Evolutionary conservation across 176 grass and related monocot genomes (phyloP), one percentile per base, ranked within the genome.

Genomic region (Hyparrhenia diplandra): DNA sequence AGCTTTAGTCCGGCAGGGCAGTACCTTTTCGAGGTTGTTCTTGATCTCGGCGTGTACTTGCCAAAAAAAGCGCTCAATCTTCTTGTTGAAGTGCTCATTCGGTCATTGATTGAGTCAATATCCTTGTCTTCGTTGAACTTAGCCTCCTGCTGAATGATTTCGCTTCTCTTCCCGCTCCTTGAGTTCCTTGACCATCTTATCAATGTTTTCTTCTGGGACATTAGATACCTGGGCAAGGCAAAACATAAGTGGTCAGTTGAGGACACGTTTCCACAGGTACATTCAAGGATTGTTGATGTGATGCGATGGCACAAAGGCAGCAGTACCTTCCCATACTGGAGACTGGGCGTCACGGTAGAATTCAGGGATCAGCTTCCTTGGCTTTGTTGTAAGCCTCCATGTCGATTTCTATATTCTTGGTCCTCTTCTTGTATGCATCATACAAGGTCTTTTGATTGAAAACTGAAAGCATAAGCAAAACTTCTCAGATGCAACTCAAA

Each of bases 31-130:
- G 8, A 99, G 67, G 71, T 99, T 99, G 69, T 99, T 99, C 96
- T 99, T 99, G 37, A 99, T 99, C 76, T 99, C 96, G 13, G 84
- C 1, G 96, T 99, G 73, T 99, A 99, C 62, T 99, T 99, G 40
- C 96, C 92, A n/a, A 42, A 99, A 99, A 12, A 90, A 92, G 31
- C 96, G 84, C 87, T 99, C 92, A 6, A 99, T 91, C 87, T 99
- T 95, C 88, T 99, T 99, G 71, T 99, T 95, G 82, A 99, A 99
- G 80, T 99, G 92, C 82, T 99, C 92, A 0, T 99, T 99, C 96
- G 80, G 61, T 99, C 96, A 0, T 99, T 99, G 73, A 99, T 99
- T 0, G 90, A 93, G 81, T 99, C 96, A 1, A 99, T 88, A 52
- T 99, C 96, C 90, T 99, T 99, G 61, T 95, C 96, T 70, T 99